These are phyloP conservation scores for Solanum appendiculatum DNA, from an alignment of 257 asterid genomes.

Conservation along the genomic window DNA sequence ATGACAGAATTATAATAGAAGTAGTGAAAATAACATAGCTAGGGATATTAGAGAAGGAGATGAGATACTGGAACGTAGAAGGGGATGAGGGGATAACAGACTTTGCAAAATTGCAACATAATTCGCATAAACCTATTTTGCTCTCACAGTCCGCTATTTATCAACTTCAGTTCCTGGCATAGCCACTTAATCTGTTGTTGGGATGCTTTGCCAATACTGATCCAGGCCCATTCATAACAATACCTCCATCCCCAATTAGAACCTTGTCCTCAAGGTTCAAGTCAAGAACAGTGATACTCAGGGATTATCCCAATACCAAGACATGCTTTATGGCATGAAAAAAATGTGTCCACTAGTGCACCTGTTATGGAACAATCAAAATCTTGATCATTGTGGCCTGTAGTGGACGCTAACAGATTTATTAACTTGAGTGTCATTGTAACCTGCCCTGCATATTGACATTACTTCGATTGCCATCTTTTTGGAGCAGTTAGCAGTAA, in stretches of 20 bases:
- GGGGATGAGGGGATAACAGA: background rate
- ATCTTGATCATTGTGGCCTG: background rate
- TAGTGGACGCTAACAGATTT: background rate
- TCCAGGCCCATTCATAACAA: background rate
- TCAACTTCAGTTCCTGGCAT: background rate
- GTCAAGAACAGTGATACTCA: background rate
- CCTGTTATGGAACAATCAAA: background rate
- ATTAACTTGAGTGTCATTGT: background rate
- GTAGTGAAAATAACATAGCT: background rate
- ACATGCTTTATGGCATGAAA: background rate
- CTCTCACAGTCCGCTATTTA: background rate
- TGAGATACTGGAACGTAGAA: background rate
- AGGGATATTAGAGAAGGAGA: background rate
- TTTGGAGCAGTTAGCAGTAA: background rate
- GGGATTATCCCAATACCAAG: background rate
- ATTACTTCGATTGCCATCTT: background rate
- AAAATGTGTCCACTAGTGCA: background rate
- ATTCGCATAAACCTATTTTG: background rate
- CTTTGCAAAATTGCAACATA: background rate
- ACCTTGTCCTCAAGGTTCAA: background rate
- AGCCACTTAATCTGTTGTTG: background rate
- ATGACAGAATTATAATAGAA: background rate
- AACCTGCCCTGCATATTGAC: background rate
- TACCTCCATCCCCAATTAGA: background rate
- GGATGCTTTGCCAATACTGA: background rate